These are phyloP conservation scores for Nakataea oryzae DNA, from an alignment of 2,329 filamentous ascomycete genomes.

Conservation along the genomic window DNA sequence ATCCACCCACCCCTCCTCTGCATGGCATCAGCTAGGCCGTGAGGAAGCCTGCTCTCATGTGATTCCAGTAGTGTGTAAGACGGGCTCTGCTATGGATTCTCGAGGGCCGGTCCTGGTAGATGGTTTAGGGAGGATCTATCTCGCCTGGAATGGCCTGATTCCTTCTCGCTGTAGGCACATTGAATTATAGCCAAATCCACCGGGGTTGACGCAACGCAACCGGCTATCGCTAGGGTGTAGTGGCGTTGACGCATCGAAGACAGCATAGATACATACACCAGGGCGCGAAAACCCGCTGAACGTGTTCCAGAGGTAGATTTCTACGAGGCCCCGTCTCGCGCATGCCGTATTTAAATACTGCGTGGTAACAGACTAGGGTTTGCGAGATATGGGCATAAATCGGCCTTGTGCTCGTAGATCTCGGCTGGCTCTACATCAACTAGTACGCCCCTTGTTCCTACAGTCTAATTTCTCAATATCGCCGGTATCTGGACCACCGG, in stretches of 20 bases:
- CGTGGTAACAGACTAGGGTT: background rate
- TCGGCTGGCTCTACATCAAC: background rate
- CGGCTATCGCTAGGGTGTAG: background rate
- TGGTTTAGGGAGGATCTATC: background rate
- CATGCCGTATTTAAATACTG: background rate
- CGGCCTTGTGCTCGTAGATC: background rate
- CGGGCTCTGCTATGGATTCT: background rate
- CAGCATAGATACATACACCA: background rate
- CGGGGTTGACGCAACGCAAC: background rate
- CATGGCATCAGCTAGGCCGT: background rate
- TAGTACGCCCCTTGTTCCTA: background rate
- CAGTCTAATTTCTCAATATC: background rate
- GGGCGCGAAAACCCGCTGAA: background rate
- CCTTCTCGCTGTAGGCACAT: background rate
- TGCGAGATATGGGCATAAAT: background rate
- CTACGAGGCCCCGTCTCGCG: background rate
- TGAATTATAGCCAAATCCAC: background rate
- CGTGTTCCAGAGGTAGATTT: background rate
- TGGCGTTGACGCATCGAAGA: no score
- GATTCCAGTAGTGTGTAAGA: background rate
- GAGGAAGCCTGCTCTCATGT: background rate
- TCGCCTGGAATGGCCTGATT: background rate
- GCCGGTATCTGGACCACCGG: no score
- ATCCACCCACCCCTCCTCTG: background rate
- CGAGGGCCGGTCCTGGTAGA: no score